These are phyloP conservation scores for Trichoderma virens DNA, from an alignment of 495 filamentous ascomycete genomes.

Conservation along the genomic window DNA sequence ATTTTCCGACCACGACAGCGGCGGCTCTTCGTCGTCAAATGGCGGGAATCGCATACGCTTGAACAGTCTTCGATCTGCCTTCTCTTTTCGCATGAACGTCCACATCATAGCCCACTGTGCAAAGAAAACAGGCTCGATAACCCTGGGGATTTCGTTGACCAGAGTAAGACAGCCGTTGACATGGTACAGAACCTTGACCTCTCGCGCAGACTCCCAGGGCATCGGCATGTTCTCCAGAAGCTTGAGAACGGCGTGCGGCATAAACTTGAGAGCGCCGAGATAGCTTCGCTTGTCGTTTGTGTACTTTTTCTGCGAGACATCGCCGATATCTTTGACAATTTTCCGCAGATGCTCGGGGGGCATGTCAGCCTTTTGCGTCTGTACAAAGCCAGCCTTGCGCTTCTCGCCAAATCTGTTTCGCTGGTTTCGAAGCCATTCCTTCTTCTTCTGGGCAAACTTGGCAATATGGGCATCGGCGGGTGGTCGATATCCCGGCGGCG, in stretches of 20 bases:
- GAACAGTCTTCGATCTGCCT: slow-evolving; percentile 92
- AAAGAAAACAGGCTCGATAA: slow-evolving; percentile 97
- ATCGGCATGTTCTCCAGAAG: slow-evolving; percentile 99
- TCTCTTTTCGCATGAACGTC: slow-evolving; percentile 96
- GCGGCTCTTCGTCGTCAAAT: slow-evolving; percentile 98
- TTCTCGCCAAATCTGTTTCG: slow-evolving; percentile 94
- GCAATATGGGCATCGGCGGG: slow-evolving; percentile 78
- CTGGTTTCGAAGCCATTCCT: slow-evolving; percentile 92
- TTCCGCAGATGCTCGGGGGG: slow-evolving; percentile 97
- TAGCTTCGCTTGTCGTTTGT: slow-evolving; percentile 98
- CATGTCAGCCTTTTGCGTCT: slow-evolving; percentile 98
- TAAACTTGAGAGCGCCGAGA: slow-evolving; percentile 95
- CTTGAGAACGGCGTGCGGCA: slow-evolving; percentile 99
- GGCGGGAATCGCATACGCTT: slow-evolving; percentile 99
- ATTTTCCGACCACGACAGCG: slow-evolving; percentile 96
- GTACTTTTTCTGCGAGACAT: slow-evolving; percentile 99
- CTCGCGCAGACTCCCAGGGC: slow-evolving; percentile 94
- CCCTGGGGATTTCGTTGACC: slow-evolving; percentile 93
- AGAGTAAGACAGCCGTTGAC: slow-evolving; percentile 96
- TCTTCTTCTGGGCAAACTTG: slow-evolving; percentile 97
- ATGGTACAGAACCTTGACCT: slow-evolving; percentile 97
- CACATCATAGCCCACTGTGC: slow-evolving; percentile 99
- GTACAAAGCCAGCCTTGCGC: slow-evolving; percentile 89
- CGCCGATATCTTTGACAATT: slow-evolving; percentile 96
- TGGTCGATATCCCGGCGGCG: slow-evolving; percentile 83